Evolutionary conservation across 108 stramenopile species (phyloP), one percentile per base, ranked within the genome.

Genomic region (Skeletonema potamos): DNA sequence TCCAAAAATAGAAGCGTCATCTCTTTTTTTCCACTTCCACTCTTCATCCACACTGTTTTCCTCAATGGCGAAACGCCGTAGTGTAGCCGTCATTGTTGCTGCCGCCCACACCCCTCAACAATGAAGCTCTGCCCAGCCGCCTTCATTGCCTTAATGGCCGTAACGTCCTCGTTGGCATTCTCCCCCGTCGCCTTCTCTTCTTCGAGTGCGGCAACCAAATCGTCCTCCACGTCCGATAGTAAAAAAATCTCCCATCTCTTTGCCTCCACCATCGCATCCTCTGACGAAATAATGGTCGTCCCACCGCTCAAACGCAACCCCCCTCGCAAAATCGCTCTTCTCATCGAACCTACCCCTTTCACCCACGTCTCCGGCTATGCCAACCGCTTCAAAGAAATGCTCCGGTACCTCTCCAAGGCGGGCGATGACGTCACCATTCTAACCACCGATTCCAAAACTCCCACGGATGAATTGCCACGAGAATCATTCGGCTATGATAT

Each of bases 361-460:
- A 97, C 92, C 2, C 96, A 99, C 77, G 90, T 99, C 15, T 95
- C 93, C 57, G 98, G 98, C 17, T 99, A 99, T 71, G 84, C 97
- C 83, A 99, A 99, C 70, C 95, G 98, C 41, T 99, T 97, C 90
- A 92, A 96, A 22, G 98, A 99, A 79, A 94, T 97, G 92, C 84
- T 99, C 29, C 92, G 85, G 32, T 91, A 81, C 70, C 62, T 97
- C 61, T 60, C 75, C 54, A 93, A 95, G 71, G 95, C 97, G 2
- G 94, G 93, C 7, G 97, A 97, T 70, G 66, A 92, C 13, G 96
- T 97, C 13, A 80, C 89, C 29, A 88, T 99, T 61, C 59, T 97
- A 30, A 99, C 98, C 0, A 89, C 96, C 7, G 98, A 99, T 60
- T 72, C 82, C 67, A 87, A 86, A 43, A 91, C 92, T 6, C 84